These are phyloP conservation scores for Tulasnella sp. DNA, from an alignment of 768 basidiomycete species.

Conservation along the genomic window DNA sequence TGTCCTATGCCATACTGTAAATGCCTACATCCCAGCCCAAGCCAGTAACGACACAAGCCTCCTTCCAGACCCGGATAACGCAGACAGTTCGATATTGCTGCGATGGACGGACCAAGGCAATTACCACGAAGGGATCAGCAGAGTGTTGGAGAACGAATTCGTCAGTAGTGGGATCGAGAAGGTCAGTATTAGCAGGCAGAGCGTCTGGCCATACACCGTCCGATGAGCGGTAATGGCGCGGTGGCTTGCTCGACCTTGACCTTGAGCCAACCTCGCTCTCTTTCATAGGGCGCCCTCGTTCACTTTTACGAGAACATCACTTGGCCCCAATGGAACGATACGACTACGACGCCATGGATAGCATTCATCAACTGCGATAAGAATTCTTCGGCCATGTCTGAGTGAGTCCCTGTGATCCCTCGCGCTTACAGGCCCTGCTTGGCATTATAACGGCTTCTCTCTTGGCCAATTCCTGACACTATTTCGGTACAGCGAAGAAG, in stretches of 20 bases:
- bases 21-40: constrained; percentile 70
- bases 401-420: constrained; percentile 33
- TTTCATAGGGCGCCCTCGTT: constrained; percentile 73
- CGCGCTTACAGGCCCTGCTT: not conserved
- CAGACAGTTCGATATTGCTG: constrained; percentile 32
- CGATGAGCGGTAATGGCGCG: not conserved
- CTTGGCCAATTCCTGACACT: constrained; percentile 6
- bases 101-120: constrained; percentile 46
- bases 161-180: constrained; percentile 57
- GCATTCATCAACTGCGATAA: constrained; percentile 82
- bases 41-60: constrained; percentile 65
- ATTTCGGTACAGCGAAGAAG: constrained; percentile 47
- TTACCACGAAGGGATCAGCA: constrained; percentile 60
- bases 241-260: not conserved
- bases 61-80: not conserved
- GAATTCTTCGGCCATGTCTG: constrained; percentile 68
- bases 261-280: constrained; percentile 21
- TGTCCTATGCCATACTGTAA: not conserved
- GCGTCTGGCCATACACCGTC: constrained; percentile 22
- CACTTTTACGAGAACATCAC: constrained; percentile 71
- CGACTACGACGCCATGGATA: constrained; percentile 80
- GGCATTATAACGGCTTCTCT: not conserved
- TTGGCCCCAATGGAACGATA: not conserved
- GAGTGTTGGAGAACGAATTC: constrained; percentile 57
- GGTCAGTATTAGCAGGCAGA: constrained; percentile 47